Base-by-base conservation (phyloP, 768 basidiomycete genomes). In the Agrocybe praecox region DNA sequence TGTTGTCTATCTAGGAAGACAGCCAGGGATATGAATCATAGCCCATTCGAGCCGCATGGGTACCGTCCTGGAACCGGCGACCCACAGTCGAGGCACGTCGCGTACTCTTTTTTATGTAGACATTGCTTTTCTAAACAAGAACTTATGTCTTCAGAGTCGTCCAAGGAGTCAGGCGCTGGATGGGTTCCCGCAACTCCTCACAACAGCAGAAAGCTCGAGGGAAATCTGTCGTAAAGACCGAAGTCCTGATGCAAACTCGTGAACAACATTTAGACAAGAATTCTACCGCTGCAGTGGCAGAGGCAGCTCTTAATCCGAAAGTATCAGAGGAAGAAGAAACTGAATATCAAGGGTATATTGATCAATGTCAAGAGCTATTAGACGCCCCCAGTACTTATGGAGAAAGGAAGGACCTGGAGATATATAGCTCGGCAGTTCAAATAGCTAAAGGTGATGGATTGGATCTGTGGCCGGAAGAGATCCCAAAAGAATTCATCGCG, bases 321-420 rank as follows among this genome's bases (percentile, higher is more conserved):
- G 88, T 93, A 5, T 79, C 86, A 0, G 80, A 80, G 26, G 75
- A 79, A 26, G 90, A 93, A 65, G 78, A 84, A 57, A 74, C 78
- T 0, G 90, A 93, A 67, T 94, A 93, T 69, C 82, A 87, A 63
- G 85, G 85, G 87, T 90, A 92, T 65, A 86, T 92, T 62, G 87
- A 89, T 64, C 88, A 92, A 65, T 87, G 81, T 60, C 80, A 87
- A 54, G 84, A 87, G 47, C 76, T 90, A 21, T 72, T 86, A 33
- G 83, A 86, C 58, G 77, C 82, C 1, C 82, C 84, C 26, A 77
- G 76, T 47, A 76, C 78, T 34, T 71, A 74, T 52, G 80, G 79
- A n/a, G 86, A 86, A 59, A 69, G 77, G 34, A 81, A 83, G 64
- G 85, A 88, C 57, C 69, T 86, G 29, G 78, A 82, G 57, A 67